Base-by-base conservation (phyloP, 352 stramenopile genomes). In the Aphanomyces invadans region DNA sequence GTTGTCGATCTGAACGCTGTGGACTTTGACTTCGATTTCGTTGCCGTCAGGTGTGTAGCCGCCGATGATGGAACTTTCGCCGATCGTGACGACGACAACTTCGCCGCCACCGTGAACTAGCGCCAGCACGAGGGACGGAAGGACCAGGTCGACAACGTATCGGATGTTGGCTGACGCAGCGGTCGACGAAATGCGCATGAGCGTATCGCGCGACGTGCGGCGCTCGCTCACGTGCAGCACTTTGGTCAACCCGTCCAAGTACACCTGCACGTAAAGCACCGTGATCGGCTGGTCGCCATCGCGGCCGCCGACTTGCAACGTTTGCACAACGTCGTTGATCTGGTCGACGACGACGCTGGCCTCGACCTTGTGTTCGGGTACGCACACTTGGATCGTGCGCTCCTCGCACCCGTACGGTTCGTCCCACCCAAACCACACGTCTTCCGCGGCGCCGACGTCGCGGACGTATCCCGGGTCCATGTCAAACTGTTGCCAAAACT, bases 1-100 rank as follows among this genome's bases (percentile, higher is more conserved):
- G 36, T 92, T 95, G 53, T 94, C 87, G 0, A 94, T 76, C 70
- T 95, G 86, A 38, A 95, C 81, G 21, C 77, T 86, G 3, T 81
- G 77, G 26, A 95, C 78, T 53, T 91, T 91, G 39, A 94, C 67
- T 68, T 95, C 87, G 25, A 88, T 81, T 55, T 92, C 83, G 45
- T 95, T 82, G 36, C 92, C 81, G 28, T 83, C 78, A 39, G 81
- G 73, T 1, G 78, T 79, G 31, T 86, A 85, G 1, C 76, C 78
- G 39, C 88, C 90, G 9, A 74, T 77, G 33, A 92, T 73, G 33
- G 87, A 79, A 1, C 91, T 70, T 5, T 87, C 73, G 57, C 89
- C 72, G 0, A 83, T 79, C 0, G 83, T 89, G 12, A 94, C 77
- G 0, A 94, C 63, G 7, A 94, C 62, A 1, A 95, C 57, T 52